phyloP scores from a whole-genome alignment of 169 alveolate genomes.

The Plasmodium reichenowi region DNA sequence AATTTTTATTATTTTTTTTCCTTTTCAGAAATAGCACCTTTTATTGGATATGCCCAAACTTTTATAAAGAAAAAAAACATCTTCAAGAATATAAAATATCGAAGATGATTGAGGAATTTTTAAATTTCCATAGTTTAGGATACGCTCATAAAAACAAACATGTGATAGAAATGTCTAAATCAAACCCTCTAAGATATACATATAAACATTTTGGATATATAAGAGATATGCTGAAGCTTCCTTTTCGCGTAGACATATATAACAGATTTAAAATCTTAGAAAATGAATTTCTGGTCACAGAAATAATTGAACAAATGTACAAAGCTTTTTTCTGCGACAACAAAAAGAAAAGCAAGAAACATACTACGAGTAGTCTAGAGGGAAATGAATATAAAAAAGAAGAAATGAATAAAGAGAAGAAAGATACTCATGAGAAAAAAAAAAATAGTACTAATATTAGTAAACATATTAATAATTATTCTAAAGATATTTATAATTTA shows the following conservation, averaged over 20 bases:
- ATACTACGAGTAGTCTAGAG: not conserved
- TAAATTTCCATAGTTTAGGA: conserved; percentile 16
- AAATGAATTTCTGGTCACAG: not conserved
- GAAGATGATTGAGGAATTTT: conserved; percentile 4
- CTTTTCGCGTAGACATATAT: conserved; percentile 20
- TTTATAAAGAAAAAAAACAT: conserved; percentile 21
- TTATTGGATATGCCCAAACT: conserved; percentile 51
- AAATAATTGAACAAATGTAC: conserved; percentile 18
- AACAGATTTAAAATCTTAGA: conserved; percentile 37
- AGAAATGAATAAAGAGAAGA: not conserved
- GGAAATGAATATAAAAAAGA: not conserved
- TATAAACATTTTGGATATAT: conserved; percentile 58
- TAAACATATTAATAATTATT: no score
- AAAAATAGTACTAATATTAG: not conserved
- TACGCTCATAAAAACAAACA: conserved; percentile 42
- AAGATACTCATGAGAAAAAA: not conserved
- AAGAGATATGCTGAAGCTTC: not conserved
- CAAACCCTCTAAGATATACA: conserved; percentile 17
- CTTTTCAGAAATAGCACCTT: conserved; percentile 18
- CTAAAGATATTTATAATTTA: no score
- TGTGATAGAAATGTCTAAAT: conserved; percentile 40
- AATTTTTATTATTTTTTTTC: not conserved
- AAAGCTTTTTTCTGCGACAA: conserved; percentile 17
- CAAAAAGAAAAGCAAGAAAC: not conserved
- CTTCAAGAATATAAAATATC: conserved; percentile 19